phyloP scores from a whole-genome alignment of 148 eudicot species.

The Silene uniflora region DNA sequence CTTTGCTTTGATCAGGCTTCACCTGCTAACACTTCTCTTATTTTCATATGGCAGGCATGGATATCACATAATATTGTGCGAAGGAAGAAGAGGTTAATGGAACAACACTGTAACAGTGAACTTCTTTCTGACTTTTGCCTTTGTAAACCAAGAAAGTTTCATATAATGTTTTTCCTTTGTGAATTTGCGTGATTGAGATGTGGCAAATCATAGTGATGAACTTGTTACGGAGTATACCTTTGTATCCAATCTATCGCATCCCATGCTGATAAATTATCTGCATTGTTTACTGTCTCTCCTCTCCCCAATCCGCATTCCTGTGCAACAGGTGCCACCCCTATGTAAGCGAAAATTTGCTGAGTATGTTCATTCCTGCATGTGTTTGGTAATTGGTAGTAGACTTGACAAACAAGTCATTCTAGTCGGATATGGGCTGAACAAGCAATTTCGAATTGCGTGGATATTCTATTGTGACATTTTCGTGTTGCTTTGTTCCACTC shows the following conservation, averaged over 20 bases:
- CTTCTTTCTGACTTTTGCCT: not conserved
- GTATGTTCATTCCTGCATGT: not conserved
- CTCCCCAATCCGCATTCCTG: too few relatives aligned
- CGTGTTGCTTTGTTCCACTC: too few relatives aligned
- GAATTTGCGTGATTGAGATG: not conserved
- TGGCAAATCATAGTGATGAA: not conserved
- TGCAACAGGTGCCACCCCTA: too few relatives aligned
- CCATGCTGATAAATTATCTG: not conserved
- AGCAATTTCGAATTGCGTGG: not conserved
- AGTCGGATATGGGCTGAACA: too few relatives aligned
- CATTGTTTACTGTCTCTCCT: too few relatives aligned
- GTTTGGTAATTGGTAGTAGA: not conserved
- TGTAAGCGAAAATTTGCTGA: not conserved
- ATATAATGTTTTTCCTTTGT: not conserved
- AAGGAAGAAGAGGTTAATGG: conserved; percentile 67
- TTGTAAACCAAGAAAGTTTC: not conserved
- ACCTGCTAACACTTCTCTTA: conserved; percentile 4
- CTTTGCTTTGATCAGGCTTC: not conserved
- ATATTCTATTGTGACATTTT: too few relatives aligned
- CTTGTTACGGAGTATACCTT: not conserved
- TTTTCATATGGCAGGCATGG: conserved; percentile 63
- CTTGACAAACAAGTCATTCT: too few relatives aligned
- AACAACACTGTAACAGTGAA: not conserved
- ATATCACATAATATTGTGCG: conserved; percentile 73
- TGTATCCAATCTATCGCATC: not conserved